Base-by-base conservation (phyloP, 73 alveolate species). In the Uronychia setigera region DNA sequence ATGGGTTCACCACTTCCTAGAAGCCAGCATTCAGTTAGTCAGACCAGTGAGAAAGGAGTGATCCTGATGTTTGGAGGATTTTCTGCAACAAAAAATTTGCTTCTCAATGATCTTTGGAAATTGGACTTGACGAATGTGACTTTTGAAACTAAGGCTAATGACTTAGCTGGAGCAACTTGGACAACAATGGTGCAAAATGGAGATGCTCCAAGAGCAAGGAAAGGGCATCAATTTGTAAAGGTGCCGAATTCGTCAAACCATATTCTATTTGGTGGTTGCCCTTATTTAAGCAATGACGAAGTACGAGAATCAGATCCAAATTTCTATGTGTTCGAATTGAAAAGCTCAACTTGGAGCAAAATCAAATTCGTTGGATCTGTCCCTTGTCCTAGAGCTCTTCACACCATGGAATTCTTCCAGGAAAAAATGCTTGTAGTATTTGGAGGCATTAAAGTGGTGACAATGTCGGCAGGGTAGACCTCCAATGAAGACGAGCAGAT, bases 121-220 rank as follows among this genome's bases (percentile, higher is more conserved):
- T 86, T 86, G 29, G 92, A 86, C 60, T 32, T 78, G 19, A 58
- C 35, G n/a, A 13, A 33, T 28, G 92, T 86, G 9, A 83, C 92
- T 58, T 86, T 86, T 33, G 26, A 81, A 1, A 74, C 77, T 31
- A 86, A 86, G 59, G 30, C 80, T 1, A 30, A 78, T 29, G 92
- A 86, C 31, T 29, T 86, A n/a, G 84, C 92, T 1, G 92, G 92
- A 79, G 92, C 87, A 26, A 27, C 30, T 0, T 86, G 92, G 92
- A 79, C 85, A 0, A 59, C 78, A 33, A n/a, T 79, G 0, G 1
- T 33, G 26, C 77, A 78, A 33, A 30, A 26, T 26, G 92, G 92
- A 79, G 59, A 32, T 33, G 60, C 75, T 1, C 92, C 92, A 13
- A 35, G 32, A 19, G 80, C 82, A n/a, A 79, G 92, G 33, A 86